Evolutionary conservation across 768 basidiomycete genomes (phyloP).

Genomic region (Naematelia aurantialba): DNA sequence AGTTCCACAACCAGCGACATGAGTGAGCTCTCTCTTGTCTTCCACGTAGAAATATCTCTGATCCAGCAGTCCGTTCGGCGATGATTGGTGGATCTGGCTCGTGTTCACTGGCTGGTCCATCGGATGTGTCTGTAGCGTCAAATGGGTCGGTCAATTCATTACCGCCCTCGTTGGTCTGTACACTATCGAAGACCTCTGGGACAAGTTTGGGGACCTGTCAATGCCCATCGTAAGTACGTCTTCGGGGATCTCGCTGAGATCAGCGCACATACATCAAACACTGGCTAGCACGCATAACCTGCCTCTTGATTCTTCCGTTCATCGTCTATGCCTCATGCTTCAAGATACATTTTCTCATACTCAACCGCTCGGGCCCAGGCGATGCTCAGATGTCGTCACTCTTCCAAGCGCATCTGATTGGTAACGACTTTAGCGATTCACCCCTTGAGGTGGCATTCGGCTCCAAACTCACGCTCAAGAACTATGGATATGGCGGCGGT

Average conservation of each 20-base stretch:
- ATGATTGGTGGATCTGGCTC: slow-evolving; percentile 98
- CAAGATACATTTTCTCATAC: slow-evolving; percentile 91
- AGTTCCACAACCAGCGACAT: slow-evolving; percentile 95
- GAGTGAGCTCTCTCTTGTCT: no score
- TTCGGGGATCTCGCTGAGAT: slow-evolving; percentile 9
- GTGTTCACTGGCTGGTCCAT: slow-evolving; percentile 89
- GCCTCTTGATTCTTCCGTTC: slow-evolving; percentile 84
- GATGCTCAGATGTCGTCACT: slow-evolving; percentile 98
- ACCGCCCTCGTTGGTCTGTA: slow-evolving; percentile 92
- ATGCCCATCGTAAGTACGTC: slow-evolving; percentile 71
- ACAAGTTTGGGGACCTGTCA: slow-evolving; percentile 91
- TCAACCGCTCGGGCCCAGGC: slow-evolving; percentile 91
- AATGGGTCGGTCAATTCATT: slow-evolving; percentile 93
- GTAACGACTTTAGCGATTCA: slow-evolving; percentile 87
- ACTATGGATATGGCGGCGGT: slow-evolving; percentile 96
- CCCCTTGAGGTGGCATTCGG: slow-evolving; percentile 92
- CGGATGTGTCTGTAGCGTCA: slow-evolving; percentile 93
- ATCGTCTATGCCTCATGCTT: slow-evolving; percentile 90
- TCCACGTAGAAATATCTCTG: neutral
- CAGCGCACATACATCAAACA: slow-evolving; percentile 84
- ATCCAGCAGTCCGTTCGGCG: slow-evolving; percentile 72
- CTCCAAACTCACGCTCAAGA: slow-evolving; percentile 87
- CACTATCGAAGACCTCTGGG: slow-evolving; percentile 96
- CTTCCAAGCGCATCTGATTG: slow-evolving; percentile 92
- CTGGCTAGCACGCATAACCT: slow-evolving; percentile 79